phyloP scores from a whole-genome alignment of 495 filamentous ascomycete species.

The Podospora conica region DNA sequence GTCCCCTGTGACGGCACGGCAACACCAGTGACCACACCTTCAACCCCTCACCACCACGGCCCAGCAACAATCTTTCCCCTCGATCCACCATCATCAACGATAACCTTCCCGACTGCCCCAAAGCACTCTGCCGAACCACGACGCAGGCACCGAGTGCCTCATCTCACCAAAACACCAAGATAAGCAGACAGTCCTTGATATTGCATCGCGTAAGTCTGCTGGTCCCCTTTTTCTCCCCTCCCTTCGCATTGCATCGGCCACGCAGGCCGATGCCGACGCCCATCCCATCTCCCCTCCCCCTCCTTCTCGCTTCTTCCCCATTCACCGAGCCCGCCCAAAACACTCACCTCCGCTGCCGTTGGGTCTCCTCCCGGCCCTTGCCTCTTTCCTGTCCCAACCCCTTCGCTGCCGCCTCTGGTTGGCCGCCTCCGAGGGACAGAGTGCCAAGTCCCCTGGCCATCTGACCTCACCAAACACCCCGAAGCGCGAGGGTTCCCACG shows the following conservation, averaged over 20 bases:
- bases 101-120: background rate
- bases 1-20: slow-evolving; percentile 16
- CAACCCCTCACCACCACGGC: slow-evolving; percentile 2
- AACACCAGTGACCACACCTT: slow-evolving; percentile 17
- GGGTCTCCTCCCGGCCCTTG: slow-evolving; percentile 18
- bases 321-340: slow-evolving; percentile 27
- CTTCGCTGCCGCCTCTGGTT: slow-evolving; percentile 26
- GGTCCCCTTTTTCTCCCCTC: background rate
- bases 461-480: slow-evolving; percentile 30
- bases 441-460: slow-evolving; percentile 30
- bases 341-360: slow-evolving; percentile 20
- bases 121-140: background rate
- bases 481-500: slow-evolving; percentile 20
- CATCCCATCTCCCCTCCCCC: slow-evolving; percentile 6
- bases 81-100: slow-evolving; percentile 9
- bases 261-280: background rate
- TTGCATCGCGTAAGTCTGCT: background rate
- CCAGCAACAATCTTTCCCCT: background rate
- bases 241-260: background rate
- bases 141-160: background rate
- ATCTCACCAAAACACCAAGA: background rate
- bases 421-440: slow-evolving; percentile 25
- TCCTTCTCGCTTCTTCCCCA: background rate
- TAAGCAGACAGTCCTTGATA: background rate
- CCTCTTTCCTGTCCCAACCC: slow-evolving; percentile 24